Evolutionary conservation across 2,329 filamentous ascomycete species (phyloP), one percentile per base, ranked within the genome.

Genomic region (Cladophialophora chaetospira): DNA sequence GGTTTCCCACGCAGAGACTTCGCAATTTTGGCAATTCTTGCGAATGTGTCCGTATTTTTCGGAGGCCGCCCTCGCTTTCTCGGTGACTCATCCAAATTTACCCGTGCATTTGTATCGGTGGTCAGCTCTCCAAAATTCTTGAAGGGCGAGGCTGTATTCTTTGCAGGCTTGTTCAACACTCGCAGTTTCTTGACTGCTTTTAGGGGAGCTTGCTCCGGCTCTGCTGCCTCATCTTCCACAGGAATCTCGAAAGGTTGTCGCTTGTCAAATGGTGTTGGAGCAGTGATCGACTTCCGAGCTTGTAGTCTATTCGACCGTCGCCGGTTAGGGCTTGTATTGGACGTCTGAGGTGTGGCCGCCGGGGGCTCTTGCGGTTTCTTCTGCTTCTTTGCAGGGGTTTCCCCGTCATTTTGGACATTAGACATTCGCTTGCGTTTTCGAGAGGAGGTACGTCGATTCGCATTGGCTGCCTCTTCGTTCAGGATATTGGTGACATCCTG

Each of bases 51-150:
- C 42, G n/a, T 15, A n/a, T 40, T 17, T n/a, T 52, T 25, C 28
- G 3, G 42, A 11, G 42, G 42, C 26, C 42, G 19, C 21, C 42
- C 42, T n/a, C 25, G 49, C 28, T 60, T 63, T 17, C 38, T 47
- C n/a, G 63, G 63, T 6, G 59, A 60, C 35, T 60, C 57, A 28
- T 58, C 60, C 9, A 64, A 43, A 35, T 64, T 54, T 4, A 64
- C 57, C 4, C 46, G 52, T n/a, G 55, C 55, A n/a, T 48, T 57
- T 25, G 55, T 54, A 29, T 33, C 45, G 3, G 46, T 60, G 10
- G 53, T 52, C 13, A 60, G 26, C 29, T 52, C 49, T 9, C 56
- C 60, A 8, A 21, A 49, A 9, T 56, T 56, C 25, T 63, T 60
- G 53, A 65, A 62, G 8, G 63, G 63, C 19, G 61, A 63, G 8